Base-by-base conservation (phyloP, 1,139 yeast species). In the Taphrina communis region DNA sequence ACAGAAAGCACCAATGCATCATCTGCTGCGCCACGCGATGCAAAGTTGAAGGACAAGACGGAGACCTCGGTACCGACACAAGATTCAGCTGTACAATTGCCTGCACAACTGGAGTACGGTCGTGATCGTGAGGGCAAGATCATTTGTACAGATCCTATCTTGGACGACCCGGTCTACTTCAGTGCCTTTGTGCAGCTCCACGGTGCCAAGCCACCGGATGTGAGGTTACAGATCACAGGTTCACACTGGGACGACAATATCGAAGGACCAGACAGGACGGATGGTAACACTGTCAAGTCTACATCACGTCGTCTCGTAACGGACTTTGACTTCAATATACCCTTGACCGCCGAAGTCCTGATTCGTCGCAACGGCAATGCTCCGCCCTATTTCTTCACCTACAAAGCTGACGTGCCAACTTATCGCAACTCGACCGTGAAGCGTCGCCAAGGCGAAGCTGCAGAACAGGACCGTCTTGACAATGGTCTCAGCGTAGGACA, bases 131-230 rank as follows among this genome's bases (percentile, higher is more conserved):
- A 25, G 1, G 53, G 53, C 41, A 58, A 46, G 7, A 44, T 58
- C 53, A 31, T 58, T 31, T 58, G 62, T 41, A 31, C 53, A 31
- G 62, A 58, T 58, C 62, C 38, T 8, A 44, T 44, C 12, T 35
- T 58, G 41, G 42, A 58, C n/a, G 62, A 58, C 35, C 53, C 62
- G 17, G 51, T 31, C 19, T 31, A 42, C 53, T 44, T 58, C 31
- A 31, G 53, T 14, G 62, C 62, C 41, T 58, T 58, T 21, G 35
- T 58, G 17, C 62, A 44, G 39, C 62, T 17, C 12, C 53, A 58
- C 62, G 62, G 62, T 4, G 52, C 62, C 7, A 58, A 58, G 17
- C 62, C 62, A 35, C 62, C 62, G 7, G 52, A 44, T 31, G 39
- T 58, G 25, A 25, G 25, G 25, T 19, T 58, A 21, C 41, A 46